These are phyloP conservation scores for Picochlorum sp. DNA, from an alignment of 139 green algal genomes.

Conservation along the genomic window DNA sequence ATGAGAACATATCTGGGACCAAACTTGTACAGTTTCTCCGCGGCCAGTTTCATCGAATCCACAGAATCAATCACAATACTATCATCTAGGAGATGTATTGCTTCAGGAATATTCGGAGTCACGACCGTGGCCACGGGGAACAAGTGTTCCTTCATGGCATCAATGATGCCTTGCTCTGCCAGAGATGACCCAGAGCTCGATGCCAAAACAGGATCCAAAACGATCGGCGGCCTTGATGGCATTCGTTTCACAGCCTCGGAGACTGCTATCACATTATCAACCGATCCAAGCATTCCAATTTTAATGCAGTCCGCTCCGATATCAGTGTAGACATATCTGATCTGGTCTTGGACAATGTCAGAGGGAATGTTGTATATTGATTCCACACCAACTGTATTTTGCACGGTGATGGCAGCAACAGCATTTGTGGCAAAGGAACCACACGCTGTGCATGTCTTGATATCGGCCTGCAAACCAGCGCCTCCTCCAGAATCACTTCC, in stretches of 20 bases:
- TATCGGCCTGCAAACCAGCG: slow-evolving; percentile 83
- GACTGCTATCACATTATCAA: slow-evolving; percentile 45
- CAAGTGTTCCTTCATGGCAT: slow-evolving; percentile 48
- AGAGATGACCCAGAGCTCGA: slow-evolving; percentile 77
- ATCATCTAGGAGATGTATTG: slow-evolving; percentile 64
- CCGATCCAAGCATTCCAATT: slow-evolving; percentile 86
- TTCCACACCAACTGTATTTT: slow-evolving; percentile 86
- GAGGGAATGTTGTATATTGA: slow-evolving; percentile 52
- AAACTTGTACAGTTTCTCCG: slow-evolving; percentile 44
- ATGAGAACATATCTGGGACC: slow-evolving; percentile 67
- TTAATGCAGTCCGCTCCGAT: slow-evolving; percentile 79
- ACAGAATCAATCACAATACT: slow-evolving; percentile 33
- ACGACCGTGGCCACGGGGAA: slow-evolving; percentile 73
- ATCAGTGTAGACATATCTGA: slow-evolving; percentile 75
- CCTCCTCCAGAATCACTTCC: slow-evolving; percentile 90
- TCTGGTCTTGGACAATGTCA: slow-evolving; percentile 64
- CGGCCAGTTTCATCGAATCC: slow-evolving; percentile 55
- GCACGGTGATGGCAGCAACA: slow-evolving; percentile 85
- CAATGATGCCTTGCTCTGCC: slow-evolving; percentile 41
- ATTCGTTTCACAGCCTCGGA: slow-evolving; percentile 30
- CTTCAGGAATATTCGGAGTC: slow-evolving; percentile 92
- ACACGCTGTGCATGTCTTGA: slow-evolving; percentile 57
- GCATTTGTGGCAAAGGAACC: slow-evolving; percentile 70
- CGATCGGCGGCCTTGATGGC: slow-evolving; percentile 36
- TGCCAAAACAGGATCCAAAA: slow-evolving; percentile 92